Conservation (phyloP, 495 filamentous ascomycete genomes). For the Penicillium turbatum region DNA sequence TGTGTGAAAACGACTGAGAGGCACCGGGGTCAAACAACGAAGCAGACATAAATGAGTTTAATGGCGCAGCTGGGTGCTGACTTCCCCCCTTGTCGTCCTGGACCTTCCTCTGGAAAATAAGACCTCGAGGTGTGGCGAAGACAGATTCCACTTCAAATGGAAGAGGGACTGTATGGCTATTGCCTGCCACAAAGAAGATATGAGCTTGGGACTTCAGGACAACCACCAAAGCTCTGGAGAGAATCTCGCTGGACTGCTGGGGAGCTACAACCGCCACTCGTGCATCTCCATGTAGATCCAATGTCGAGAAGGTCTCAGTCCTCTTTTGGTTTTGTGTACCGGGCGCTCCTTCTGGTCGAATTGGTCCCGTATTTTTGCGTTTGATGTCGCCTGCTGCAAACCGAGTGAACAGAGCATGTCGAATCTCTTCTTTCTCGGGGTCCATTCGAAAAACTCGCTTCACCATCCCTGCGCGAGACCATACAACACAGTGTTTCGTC, state of each 20-base stretch:
- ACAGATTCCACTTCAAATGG: conserved; percentile 91
- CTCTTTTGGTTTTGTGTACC: conserved; percentile 8
- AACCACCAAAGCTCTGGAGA: conserved; percentile 73
- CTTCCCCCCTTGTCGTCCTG: conserved; percentile 24
- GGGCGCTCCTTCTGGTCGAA: conserved; percentile 1
- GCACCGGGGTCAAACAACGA: conserved; percentile 43
- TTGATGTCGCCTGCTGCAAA: conserved; percentile 56
- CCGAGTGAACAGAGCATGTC: conserved; percentile 76
- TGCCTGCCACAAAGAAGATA: conserved; percentile 83
- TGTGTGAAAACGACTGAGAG: conserved; percentile 42
- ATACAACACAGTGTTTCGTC: conserved; percentile 79
- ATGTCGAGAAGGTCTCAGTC: conserved; percentile 14
- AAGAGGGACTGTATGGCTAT: conserved; percentile 85
- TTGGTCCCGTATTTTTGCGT: neutral
- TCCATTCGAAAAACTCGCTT: conserved; percentile 85
- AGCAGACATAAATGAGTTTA: conserved; percentile 74
- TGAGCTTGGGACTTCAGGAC: conserved; percentile 91
- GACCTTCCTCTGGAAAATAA: conserved; percentile 78
- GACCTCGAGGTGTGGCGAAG: conserved; percentile 73
- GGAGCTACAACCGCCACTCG: conserved; percentile 15
- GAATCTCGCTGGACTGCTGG: conserved; percentile 16
- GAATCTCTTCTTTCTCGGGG: conserved; percentile 76
- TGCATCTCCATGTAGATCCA: conserved; percentile 22
- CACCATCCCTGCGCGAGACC: conserved; percentile 82
- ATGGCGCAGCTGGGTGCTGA: conserved; percentile 50